A percentile compares a stretch with the other conserved stretches of the same genome.
Conservation (phyloP, 305 asterid genomes). For the Fraxinus floribunda region DNA sequence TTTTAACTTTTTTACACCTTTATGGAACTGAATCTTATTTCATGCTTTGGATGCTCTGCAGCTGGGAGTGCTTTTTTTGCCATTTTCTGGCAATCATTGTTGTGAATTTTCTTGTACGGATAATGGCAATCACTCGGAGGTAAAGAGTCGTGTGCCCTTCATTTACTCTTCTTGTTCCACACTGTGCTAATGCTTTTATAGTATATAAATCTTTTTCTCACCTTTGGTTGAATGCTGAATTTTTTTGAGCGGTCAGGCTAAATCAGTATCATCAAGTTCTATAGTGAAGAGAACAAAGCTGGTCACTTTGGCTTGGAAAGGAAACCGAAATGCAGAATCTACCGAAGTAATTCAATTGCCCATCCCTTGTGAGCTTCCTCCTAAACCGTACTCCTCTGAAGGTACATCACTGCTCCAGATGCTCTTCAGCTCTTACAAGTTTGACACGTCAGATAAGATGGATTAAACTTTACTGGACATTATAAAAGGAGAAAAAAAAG, state of each 20-base stretch:
- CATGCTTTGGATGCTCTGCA: constrained; percentile 24
- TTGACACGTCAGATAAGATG: neutral
- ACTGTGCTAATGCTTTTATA: neutral
- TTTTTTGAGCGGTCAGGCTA: constrained; percentile 34
- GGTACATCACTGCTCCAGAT: constrained; percentile 36
- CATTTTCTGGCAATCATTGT: constrained; percentile 44
- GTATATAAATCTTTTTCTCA: neutral
- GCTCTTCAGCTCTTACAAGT: neutral
- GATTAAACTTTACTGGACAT: neutral
- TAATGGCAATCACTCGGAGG: constrained; percentile 39
- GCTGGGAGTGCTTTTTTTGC: constrained; percentile 91
- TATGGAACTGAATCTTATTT: constrained; percentile 21
- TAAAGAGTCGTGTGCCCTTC: constrained; percentile 14
- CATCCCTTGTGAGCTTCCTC: constrained; percentile 85
- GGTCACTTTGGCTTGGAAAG: constrained; percentile 66
- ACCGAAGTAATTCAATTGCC: constrained; percentile 64
- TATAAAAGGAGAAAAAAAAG: neutral
- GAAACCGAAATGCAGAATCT: constrained; percentile 36
- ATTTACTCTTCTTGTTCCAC: neutral
- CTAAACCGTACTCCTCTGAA: constrained; percentile 59
- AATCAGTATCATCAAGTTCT: constrained; percentile 23
- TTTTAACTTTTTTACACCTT: neutral
- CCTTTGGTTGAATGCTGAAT: constrained; percentile 8
- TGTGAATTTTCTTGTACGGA: constrained; percentile 74
- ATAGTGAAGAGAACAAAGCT: constrained; percentile 51